Conservation (phyloP, 2,329 filamentous ascomycete genomes). For the Aspergillus jensenii region DNA sequence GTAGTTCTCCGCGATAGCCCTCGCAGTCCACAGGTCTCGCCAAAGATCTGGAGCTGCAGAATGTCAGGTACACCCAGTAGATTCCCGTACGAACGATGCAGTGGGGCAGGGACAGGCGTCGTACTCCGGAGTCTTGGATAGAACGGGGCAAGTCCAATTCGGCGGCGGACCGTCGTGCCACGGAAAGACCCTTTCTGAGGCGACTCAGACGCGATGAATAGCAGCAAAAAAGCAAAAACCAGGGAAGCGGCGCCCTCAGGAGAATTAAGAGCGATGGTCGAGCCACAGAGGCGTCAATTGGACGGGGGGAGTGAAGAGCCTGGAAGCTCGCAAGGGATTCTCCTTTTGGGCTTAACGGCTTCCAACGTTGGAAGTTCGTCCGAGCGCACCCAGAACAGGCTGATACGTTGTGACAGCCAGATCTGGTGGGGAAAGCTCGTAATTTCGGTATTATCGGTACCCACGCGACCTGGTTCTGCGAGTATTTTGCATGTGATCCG, state of each 20-base stretch:
- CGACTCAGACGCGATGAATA: background rate
- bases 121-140: background rate
- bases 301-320: conserved; percentile 2
- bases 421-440: conserved; percentile 5
- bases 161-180: conserved; percentile 8
- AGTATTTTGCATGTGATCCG: conserved; percentile 37
- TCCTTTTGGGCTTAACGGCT: conserved; percentile 5
- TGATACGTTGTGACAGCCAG: conserved; percentile 6
- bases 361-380: conserved; percentile 17
- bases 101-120: conserved; percentile 6
- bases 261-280: conserved; percentile 4
- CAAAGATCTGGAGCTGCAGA: conserved; percentile 16
- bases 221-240: background rate
- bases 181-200: background rate
- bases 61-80: conserved; percentile 7
- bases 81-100: background rate
- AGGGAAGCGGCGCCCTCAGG: conserved; percentile 1
- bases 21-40: conserved; percentile 10
- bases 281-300: background rate
- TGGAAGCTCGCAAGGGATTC: conserved; percentile 7
- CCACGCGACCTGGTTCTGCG: conserved; percentile 30
- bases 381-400: conserved; percentile 15
- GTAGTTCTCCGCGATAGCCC: conserved; percentile 9
- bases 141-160: background rate
- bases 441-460: conserved; percentile 32